Evolutionary conservation across 148 eudicot species (phyloP).

Genomic region (Oxyria digyna): DNA sequence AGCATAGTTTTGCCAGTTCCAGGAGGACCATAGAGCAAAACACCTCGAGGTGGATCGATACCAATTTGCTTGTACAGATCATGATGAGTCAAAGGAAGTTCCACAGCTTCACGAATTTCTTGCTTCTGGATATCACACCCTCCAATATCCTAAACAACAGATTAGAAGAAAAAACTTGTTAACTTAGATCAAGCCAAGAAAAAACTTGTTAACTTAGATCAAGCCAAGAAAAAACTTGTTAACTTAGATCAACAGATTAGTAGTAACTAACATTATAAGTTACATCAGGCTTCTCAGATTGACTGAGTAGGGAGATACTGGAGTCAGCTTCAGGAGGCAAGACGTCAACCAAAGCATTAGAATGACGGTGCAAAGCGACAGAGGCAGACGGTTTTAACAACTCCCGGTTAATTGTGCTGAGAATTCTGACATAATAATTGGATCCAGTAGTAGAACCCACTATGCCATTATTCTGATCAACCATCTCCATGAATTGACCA

Average conservation of each 20-base stretch:
- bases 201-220: background rate
- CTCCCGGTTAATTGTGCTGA: slow-evolving; percentile 78
- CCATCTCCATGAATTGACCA: slow-evolving; percentile 97
- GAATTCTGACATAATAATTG: slow-evolving; percentile 71
- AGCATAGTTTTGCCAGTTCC: slow-evolving; percentile 13
- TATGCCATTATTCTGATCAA: slow-evolving; percentile 66
- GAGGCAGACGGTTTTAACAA: slow-evolving; percentile 64
- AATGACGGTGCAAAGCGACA: slow-evolving; percentile 76
- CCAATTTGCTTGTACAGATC: slow-evolving; percentile 19
- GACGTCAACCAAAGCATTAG: slow-evolving; percentile 83
- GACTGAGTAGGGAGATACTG: slow-evolving; percentile 72
- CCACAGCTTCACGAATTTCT: slow-evolving; percentile 59
- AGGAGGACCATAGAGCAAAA: slow-evolving; percentile 13
- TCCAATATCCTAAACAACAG: slow-evolving; percentile 63
- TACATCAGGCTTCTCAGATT: slow-evolving; percentile 92
- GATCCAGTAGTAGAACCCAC: slow-evolving; percentile 87
- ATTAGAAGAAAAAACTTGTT: background rate
- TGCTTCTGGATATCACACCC: slow-evolving; percentile 97
- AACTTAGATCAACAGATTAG: no score
- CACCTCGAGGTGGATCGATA: slow-evolving; percentile 19
- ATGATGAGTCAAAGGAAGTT: slow-evolving; percentile 19
- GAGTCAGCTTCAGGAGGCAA: slow-evolving; percentile 92
- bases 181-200: background rate
- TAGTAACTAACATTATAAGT: slow-evolving; percentile 49
- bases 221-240: no score